Evolutionary conservation across 208 protist species (phyloP).

Genomic region (Trypanosoma congolense): DNA sequence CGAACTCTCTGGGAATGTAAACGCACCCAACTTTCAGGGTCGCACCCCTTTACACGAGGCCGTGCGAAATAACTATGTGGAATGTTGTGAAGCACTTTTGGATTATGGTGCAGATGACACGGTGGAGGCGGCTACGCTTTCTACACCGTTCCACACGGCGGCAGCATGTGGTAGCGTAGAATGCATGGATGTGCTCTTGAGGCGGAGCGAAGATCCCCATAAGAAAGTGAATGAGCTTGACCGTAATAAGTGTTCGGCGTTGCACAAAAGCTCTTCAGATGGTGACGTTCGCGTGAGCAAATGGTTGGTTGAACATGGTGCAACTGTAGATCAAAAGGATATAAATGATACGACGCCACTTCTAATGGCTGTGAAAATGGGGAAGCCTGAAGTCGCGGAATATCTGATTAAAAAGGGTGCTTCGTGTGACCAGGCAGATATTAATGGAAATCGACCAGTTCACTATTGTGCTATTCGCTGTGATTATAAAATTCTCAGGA

Average conservation of each 20-base stretch:
- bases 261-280: slow-evolving; percentile 89
- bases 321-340: slow-evolving; percentile 72
- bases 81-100: slow-evolving; percentile 79
- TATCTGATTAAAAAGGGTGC: slow-evolving; percentile 70
- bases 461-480: slow-evolving; percentile 88
- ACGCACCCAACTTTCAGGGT: slow-evolving; percentile 76
- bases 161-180: slow-evolving; percentile 86
- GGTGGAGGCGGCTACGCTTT: slow-evolving; percentile 77
- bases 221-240: slow-evolving; percentile 85
- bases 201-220: slow-evolving; percentile 50
- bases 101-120: slow-evolving; percentile 75
- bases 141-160: slow-evolving; percentile 87
- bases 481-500: slow-evolving; percentile 63
- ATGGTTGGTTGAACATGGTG: slow-evolving; percentile 87
- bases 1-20: slow-evolving; percentile 61
- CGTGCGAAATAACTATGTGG: slow-evolving; percentile 77
- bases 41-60: slow-evolving; percentile 86
- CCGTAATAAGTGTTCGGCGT: slow-evolving; percentile 69
- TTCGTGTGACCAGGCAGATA: slow-evolving; percentile 66
- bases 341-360: slow-evolving; percentile 69
- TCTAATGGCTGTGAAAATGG: slow-evolving; percentile 89
- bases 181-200: slow-evolving; percentile 82
- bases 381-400: slow-evolving; percentile 63
- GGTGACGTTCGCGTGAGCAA: slow-evolving; percentile 83
- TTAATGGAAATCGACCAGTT: slow-evolving; percentile 66